Evolutionary conservation across 78 protist species (phyloP).

Genomic region (Dictyostelium firmibasis): DNA sequence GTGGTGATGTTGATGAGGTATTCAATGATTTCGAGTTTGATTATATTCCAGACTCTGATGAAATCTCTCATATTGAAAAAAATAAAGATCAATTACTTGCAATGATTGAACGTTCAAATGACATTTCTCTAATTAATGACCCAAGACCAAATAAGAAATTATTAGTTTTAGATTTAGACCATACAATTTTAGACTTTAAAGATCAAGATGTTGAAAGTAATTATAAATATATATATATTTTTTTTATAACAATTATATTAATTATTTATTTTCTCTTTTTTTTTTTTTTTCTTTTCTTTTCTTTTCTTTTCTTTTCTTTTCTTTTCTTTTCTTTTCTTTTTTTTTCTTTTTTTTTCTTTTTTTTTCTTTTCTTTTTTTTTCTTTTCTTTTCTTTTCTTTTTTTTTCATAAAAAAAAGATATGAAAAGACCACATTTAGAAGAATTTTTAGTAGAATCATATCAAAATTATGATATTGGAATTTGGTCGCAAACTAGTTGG

Average conservation of each 20-base stretch:
- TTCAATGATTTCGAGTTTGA: constrained; percentile 77
- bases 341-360: background rate
- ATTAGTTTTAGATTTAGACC: constrained; percentile 74
- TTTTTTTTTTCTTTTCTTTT: background rate
- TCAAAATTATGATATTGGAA: constrained; percentile 75
- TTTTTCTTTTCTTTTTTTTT: background rate
- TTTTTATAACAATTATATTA: background rate
- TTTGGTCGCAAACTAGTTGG: constrained; percentile 83
- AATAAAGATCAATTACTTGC: constrained; percentile 1
- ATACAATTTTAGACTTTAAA: constrained; percentile 72
- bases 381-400: background rate
- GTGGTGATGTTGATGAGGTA: background rate
- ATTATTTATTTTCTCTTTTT: background rate
- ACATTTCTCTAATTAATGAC: constrained; percentile 46
- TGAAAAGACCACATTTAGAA: constrained; percentile 74
- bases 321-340: background rate
- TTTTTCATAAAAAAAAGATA: constrained; percentile 15
- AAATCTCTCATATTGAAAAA: constrained; percentile 65
- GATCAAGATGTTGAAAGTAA: constrained; percentile 77
- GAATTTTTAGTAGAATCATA: constrained; percentile 46
- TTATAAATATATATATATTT: background rate
- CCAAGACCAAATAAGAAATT: constrained; percentile 67
- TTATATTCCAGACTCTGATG: constrained; percentile 76
- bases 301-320: background rate
- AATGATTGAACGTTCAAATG: constrained; percentile 6